Conservation (phyloP, 192 early-diverging fungal species). For the Coemansia sp. region DNA sequence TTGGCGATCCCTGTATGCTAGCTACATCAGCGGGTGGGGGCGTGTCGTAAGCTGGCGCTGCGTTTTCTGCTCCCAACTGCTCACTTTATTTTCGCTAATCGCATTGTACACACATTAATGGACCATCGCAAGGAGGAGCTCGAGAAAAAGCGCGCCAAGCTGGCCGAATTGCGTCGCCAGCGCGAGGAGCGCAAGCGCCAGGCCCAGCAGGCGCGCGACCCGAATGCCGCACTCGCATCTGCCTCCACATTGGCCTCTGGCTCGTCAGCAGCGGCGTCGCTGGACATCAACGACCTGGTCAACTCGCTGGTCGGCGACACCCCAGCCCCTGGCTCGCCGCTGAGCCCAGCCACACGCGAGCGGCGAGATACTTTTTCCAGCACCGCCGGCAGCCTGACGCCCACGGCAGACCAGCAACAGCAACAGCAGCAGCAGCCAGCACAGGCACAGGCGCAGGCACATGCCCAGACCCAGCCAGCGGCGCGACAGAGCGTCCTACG, state of each 20-base stretch:
- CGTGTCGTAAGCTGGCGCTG: too few species aligned
- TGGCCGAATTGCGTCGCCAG: conserved; percentile 80
- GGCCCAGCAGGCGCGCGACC: conserved; percentile 28
- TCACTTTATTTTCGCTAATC: neutral
- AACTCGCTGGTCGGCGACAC: conserved; percentile 69
- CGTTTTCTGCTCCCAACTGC: neutral
- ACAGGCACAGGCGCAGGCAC: neutral
- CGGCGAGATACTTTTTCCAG: conserved; percentile 43
- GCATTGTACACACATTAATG: too few species aligned
- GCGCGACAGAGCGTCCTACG: conserved; percentile 59
- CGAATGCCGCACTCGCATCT: too few species aligned
- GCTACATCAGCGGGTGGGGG: too few species aligned
- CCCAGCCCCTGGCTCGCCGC: conserved; percentile 17
- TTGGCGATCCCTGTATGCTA: too few species aligned
- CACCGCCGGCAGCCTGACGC: conserved; percentile 20
- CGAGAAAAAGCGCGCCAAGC: conserved; percentile 87
- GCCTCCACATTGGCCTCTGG: too few species aligned
- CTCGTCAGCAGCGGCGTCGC: too few species aligned
- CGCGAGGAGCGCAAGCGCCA: conserved; percentile 70
- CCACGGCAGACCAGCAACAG: neutral
- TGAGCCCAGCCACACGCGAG: conserved; percentile 15
- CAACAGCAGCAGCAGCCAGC: conserved; percentile 5
- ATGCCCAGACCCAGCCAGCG: neutral
- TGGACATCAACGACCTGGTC: conserved; percentile 87
- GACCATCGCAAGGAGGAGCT: conserved; percentile 75